phyloP scores from a whole-genome alignment of 352 stramenopile species.

The Phytophthora megakarya region DNA sequence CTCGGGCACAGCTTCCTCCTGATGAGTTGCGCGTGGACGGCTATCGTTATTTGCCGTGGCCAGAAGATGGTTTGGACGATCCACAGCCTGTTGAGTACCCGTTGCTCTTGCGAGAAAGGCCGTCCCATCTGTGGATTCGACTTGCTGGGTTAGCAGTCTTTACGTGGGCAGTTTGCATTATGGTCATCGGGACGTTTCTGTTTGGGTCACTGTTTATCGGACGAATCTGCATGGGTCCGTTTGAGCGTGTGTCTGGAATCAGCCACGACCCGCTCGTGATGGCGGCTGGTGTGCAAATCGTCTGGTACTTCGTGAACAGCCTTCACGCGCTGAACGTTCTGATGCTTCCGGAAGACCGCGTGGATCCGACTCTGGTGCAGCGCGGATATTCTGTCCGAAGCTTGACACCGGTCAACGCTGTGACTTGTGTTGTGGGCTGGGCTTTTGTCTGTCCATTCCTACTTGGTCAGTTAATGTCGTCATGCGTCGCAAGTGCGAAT shows the following conservation, averaged over 20 bases:
- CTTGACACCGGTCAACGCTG: slow-evolving; percentile 54
- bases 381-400: slow-evolving; percentile 80
- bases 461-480: slow-evolving; percentile 64
- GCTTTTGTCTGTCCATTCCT: slow-evolving; percentile 71
- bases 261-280: slow-evolving; percentile 77
- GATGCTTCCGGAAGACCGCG: slow-evolving; percentile 60
- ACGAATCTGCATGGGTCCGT: slow-evolving; percentile 64
- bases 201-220: slow-evolving; percentile 78
- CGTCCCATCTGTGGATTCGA: slow-evolving; percentile 59
- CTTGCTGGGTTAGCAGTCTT: slow-evolving; percentile 58
- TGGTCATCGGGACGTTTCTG: slow-evolving; percentile 60
- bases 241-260: slow-evolving; percentile 75
- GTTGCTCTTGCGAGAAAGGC: slow-evolving; percentile 56
- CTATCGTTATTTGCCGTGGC: slow-evolving; percentile 82
- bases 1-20: slow-evolving; percentile 64
- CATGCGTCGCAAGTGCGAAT: slow-evolving; percentile 53
- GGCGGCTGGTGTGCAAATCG: slow-evolving; percentile 71
- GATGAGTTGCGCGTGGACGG: slow-evolving; percentile 75
- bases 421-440: slow-evolving; percentile 68
- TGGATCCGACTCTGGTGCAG: slow-evolving; percentile 59
- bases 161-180: slow-evolving; percentile 64
- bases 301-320: slow-evolving; percentile 76
- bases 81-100: slow-evolving; percentile 71
- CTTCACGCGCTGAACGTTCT: slow-evolving; percentile 65
- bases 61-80: slow-evolving; percentile 82